Conservation (phyloP, 345 rosid species). For the Sonneratia caseolaris region DNA sequence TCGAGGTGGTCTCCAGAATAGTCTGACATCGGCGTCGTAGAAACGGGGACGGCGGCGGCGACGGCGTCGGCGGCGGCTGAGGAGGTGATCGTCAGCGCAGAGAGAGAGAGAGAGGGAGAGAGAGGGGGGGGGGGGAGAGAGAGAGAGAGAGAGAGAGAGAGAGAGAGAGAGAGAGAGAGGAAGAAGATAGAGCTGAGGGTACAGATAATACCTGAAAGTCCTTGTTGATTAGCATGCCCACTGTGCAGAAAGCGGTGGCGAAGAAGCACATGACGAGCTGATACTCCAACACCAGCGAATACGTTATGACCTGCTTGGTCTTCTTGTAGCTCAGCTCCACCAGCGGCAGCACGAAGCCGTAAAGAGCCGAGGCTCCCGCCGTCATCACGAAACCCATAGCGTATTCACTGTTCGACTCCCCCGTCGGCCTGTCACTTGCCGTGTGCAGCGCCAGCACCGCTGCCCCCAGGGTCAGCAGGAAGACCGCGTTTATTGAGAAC, state of each 20-base stretch:
- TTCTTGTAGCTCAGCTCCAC: conserved; percentile 60
- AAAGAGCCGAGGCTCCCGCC: conserved; percentile 45
- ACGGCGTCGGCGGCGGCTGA: no score
- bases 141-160: no score
- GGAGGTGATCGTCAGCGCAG: not conserved
- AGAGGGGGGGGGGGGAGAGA: not conserved
- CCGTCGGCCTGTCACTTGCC: conserved; percentile 34
- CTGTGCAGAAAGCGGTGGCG: conserved; percentile 48
- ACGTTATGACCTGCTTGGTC: conserved; percentile 44
- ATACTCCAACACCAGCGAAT: conserved; percentile 60
- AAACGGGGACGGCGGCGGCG: conserved; percentile 7
- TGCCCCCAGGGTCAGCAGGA: conserved; percentile 57
- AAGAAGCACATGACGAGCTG: conserved; percentile 49
- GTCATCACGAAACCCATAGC: conserved; percentile 51
- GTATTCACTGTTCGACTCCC: conserved; percentile 39
- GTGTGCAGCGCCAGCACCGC: conserved; percentile 57
- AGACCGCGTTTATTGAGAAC: conserved; percentile 52
- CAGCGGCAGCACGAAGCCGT: conserved; percentile 58
- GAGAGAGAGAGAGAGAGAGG: no score
- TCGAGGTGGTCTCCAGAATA: conserved; percentile 21
- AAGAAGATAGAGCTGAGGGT: no score
- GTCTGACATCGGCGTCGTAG: conserved; percentile 16
- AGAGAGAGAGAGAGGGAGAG: not conserved
- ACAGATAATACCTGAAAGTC: conserved; percentile 48
- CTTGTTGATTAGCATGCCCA: conserved; percentile 58